Conservation (phyloP, 192 early-diverging fungal genomes). For the Coemansia sp. region DNA sequence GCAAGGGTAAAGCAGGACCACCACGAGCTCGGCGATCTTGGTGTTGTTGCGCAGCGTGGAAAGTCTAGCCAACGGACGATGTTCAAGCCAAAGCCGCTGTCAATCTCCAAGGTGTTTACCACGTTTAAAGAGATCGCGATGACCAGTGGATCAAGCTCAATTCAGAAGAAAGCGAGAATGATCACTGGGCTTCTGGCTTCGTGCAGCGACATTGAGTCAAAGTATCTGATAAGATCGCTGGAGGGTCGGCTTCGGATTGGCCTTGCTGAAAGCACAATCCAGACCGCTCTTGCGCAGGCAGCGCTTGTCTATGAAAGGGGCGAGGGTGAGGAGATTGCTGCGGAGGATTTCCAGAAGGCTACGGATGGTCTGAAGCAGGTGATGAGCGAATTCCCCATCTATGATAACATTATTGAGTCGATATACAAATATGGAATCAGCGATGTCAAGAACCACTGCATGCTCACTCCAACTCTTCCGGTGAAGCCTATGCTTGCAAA, state of each 20-base stretch:
- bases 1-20: constrained; percentile 81
- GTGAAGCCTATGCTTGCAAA: constrained; percentile 99
- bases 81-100: constrained; percentile 77
- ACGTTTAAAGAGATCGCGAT: constrained; percentile 85
- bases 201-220: constrained; percentile 79
- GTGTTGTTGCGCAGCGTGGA: constrained; percentile 84
- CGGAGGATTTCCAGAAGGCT: constrained; percentile 52
- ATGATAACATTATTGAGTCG: constrained; percentile 87
- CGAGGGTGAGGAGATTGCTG: constrained; percentile 28
- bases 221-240: constrained; percentile 77
- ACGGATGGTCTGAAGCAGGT: constrained; percentile 60
- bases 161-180: constrained; percentile 67
- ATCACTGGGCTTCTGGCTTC: constrained; percentile 77
- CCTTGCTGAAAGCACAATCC: constrained; percentile 90
- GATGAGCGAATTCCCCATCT: constrained; percentile 86
- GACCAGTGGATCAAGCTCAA: constrained; percentile 67
- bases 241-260: constrained; percentile 97
- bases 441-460: constrained; percentile 73
- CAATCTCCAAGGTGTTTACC: constrained; percentile 78
- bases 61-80: constrained; percentile 86
- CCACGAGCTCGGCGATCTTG: constrained; percentile 82
- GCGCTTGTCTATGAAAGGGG: constrained; percentile 59
- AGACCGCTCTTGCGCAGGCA: constrained; percentile 86
- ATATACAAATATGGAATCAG: constrained; percentile 77
- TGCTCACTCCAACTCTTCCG: constrained; percentile 92